Conservation (phyloP, 2,329 filamentous ascomycete genomes). For the Coleophoma cylindrospora region DNA sequence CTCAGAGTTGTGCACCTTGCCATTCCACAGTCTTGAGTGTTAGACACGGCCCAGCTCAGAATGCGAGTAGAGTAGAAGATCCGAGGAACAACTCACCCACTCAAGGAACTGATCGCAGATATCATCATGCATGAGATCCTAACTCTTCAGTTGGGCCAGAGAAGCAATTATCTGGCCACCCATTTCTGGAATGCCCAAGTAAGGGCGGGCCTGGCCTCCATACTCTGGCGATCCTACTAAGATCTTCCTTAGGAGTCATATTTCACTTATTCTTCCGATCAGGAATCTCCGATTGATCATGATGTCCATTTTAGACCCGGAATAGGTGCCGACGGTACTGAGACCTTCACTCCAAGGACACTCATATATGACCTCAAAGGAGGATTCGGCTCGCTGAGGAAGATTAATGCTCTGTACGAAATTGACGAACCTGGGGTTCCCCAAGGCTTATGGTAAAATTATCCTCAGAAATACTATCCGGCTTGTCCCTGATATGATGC, state of each 20-base stretch:
- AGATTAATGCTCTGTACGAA: slow-evolving; percentile 80
- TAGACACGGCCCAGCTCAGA: too few relatives aligned
- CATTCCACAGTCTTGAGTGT: too few relatives aligned
- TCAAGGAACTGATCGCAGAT: too few relatives aligned
- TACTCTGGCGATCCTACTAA: slow-evolving; percentile 7
- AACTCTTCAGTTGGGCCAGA: slow-evolving; percentile 87
- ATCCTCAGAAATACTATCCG: background rate
- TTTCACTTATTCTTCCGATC: slow-evolving; percentile 74
- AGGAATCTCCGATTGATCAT: slow-evolving; percentile 69
- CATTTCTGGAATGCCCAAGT: slow-evolving; percentile 98
- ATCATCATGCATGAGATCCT: slow-evolving; percentile 83
- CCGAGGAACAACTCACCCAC: too few relatives aligned
- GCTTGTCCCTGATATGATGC: slow-evolving; percentile 4
- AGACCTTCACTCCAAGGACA: slow-evolving; percentile 88
- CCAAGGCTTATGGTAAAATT: slow-evolving; percentile 33
- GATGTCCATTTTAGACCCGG: slow-evolving; percentile 86
- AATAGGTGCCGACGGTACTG: slow-evolving; percentile 73
- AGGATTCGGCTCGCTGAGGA: slow-evolving; percentile 81
- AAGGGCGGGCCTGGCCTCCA: slow-evolving; percentile 8
- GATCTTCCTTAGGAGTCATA: slow-evolving; percentile 77
- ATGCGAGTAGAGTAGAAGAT: too few relatives aligned
- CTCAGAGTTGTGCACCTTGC: too few relatives aligned
- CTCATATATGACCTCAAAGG: slow-evolving; percentile 95
- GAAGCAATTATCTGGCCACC: slow-evolving; percentile 87
- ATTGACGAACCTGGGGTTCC: slow-evolving; percentile 25